phyloP scores from a whole-genome alignment of 805 yeast genomes.

The Suhomyces faveliae region DNA sequence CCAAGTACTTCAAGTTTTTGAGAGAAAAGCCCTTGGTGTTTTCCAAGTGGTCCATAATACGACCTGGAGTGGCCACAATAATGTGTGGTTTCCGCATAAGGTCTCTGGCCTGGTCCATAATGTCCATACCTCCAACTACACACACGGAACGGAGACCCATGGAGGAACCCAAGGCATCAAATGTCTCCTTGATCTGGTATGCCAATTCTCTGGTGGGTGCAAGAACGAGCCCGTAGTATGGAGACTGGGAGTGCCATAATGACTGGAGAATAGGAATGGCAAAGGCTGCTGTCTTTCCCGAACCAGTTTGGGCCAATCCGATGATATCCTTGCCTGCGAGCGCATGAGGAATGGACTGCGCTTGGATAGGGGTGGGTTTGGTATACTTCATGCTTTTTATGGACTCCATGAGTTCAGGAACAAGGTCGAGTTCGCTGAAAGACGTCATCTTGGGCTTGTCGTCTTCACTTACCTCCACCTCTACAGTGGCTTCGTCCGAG shows the following conservation, averaged over 20 bases:
- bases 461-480: slow-evolving; percentile 2
- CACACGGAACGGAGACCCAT: slow-evolving; percentile 93
- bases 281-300: slow-evolving; percentile 98
- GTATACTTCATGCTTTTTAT: slow-evolving; percentile 70
- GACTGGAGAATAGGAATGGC: slow-evolving; percentile 93
- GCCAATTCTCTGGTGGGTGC: slow-evolving; percentile 87
- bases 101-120: slow-evolving; percentile 96
- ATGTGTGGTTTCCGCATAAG: slow-evolving; percentile 92
- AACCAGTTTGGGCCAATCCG: slow-evolving; percentile 96
- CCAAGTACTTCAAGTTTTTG: slow-evolving; percentile 73
- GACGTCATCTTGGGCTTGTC: slow-evolving; percentile 6
- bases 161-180: slow-evolving; percentile 84
- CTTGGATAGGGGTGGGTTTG: slow-evolving; percentile 92
- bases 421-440: slow-evolving; percentile 55
- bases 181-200: slow-evolving; percentile 87
- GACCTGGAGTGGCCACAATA: slow-evolving; percentile 93
- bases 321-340: slow-evolving; percentile 87
- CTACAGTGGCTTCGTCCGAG: slow-evolving; percentile 5
- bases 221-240: slow-evolving; percentile 84
- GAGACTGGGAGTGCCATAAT: slow-evolving; percentile 83
- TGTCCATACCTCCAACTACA: slow-evolving; percentile 96
- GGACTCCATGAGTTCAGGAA: slow-evolving; percentile 79
- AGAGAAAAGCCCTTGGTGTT: slow-evolving; percentile 87
- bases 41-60: slow-evolving; percentile 90
- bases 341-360: slow-evolving; percentile 88